Percentiles rank a stretch among this genome's conserved stretches.
phyloP scores from a whole-genome alignment of 1,284 basidiomycete species.

The Ustilago esculenta region DNA sequence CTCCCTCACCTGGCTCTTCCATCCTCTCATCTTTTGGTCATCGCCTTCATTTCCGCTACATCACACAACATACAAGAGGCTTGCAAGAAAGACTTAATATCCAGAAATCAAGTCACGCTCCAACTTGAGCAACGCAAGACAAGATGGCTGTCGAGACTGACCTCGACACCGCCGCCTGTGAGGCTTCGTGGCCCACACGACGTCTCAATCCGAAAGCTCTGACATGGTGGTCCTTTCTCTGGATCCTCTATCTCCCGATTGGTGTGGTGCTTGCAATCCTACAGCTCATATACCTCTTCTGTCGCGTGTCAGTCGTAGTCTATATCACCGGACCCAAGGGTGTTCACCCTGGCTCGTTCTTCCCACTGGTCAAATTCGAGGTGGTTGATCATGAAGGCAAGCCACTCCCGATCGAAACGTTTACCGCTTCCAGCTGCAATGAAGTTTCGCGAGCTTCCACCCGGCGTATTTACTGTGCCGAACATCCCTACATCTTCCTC shows the following conservation, averaged over 20 bases:
- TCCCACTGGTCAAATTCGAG: conserved; percentile 23
- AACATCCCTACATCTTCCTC: conserved; percentile 31
- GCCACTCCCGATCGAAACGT: conserved; percentile 13
- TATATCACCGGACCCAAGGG: conserved; percentile 16
- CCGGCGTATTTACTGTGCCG: conserved; percentile 27
- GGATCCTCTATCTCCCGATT: conserved; percentile 22
- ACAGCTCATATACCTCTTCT: conserved; percentile 17
- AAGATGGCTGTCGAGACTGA: conserved; percentile 33
- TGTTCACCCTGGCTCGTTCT: conserved; percentile 11
- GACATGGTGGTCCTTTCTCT: conserved; percentile 26
- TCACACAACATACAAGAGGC: too few species aligned
- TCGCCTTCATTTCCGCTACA: too few species aligned
- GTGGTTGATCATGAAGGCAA: conserved; percentile 16
- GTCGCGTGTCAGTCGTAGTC: conserved; percentile 1
- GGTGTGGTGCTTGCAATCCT: conserved; percentile 12
- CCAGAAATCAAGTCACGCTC: too few species aligned
- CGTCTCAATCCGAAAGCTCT: conserved; percentile 29
- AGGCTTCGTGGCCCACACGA: conserved; percentile 30
- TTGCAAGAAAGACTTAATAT: too few species aligned
- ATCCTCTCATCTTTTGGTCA: too few species aligned
- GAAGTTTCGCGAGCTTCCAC: conserved; percentile 5
- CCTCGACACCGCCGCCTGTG: conserved; percentile 28
- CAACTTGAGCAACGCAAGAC: not conserved
- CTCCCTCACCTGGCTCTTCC: too few species aligned
- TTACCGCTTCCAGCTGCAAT: conserved; percentile 4